phyloP scores from a whole-genome alignment of 495 filamentous ascomycete species.

The Cercophora scortea region DNA sequence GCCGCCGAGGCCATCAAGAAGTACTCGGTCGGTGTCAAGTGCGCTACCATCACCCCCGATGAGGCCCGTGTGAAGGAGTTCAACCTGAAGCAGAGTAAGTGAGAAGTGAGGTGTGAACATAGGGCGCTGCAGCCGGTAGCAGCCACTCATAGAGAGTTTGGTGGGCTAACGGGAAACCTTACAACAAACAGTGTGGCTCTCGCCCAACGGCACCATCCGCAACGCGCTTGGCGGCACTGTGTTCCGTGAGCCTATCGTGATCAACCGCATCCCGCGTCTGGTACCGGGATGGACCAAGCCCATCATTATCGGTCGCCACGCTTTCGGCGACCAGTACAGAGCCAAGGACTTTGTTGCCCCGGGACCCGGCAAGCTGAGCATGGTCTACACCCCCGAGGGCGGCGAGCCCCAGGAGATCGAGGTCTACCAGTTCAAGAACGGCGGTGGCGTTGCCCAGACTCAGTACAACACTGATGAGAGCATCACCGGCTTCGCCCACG shows the following conservation, averaged over 20 bases:
- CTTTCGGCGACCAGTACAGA: conserved; percentile 97
- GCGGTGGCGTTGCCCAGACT: conserved; percentile 81
- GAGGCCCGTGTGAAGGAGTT: conserved; percentile 96
- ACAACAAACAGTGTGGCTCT: conserved; percentile 70
- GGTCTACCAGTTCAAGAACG: conserved; percentile 79
- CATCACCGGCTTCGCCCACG: conserved; percentile 89
- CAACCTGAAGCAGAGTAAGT: conserved; percentile 89
- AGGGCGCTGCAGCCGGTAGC: not conserved
- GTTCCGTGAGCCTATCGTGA: conserved; percentile 97
- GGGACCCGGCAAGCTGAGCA: conserved; percentile 77
- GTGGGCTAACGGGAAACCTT: not conserved
- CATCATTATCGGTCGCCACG: conserved; percentile 97
- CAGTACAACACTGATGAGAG: conserved; percentile 98
- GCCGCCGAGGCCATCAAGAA: conserved; percentile 97
- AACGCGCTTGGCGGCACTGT: conserved; percentile 94
- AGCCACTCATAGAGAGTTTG: too few relatives aligned
- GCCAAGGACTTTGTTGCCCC: conserved; percentile 81
- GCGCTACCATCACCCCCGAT: conserved; percentile 97
- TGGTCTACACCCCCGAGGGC: conserved; percentile 82
- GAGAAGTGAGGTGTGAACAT: not conserved
- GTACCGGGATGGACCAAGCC: conserved; percentile 96
- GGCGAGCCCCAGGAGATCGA: conserved; percentile 80
- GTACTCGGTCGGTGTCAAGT: conserved; percentile 97
- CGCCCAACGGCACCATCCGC: conserved; percentile 95
- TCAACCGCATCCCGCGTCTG: conserved; percentile 80